Conservation (phyloP, 1,139 yeast species). For the Debaryomyces fabryi region DNA sequence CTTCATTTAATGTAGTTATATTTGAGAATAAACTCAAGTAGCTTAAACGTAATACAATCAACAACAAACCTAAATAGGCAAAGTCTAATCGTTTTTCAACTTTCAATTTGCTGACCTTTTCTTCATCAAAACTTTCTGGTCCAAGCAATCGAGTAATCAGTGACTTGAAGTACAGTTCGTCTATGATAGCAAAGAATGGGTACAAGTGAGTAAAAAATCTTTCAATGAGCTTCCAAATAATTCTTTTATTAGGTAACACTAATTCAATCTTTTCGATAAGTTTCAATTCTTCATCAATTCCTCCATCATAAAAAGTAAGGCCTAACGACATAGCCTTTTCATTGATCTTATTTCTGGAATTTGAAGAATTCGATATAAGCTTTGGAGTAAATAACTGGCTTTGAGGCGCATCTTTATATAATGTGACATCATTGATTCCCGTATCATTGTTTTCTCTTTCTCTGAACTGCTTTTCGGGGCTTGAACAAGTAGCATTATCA, state of each 20-base stretch:
- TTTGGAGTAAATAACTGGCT: neutral
- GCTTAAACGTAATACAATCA: slow-evolving; percentile 31
- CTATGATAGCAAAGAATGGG: slow-evolving; percentile 50
- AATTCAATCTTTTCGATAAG: slow-evolving; percentile 37
- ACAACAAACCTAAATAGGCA: slow-evolving; percentile 33
- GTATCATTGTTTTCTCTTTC: neutral
- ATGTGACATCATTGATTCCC: slow-evolving; percentile 1
- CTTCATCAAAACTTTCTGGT: slow-evolving; percentile 19
- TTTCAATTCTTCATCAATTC: slow-evolving; percentile 30
- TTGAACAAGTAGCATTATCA: neutral
- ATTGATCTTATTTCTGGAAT: slow-evolving; percentile 12
- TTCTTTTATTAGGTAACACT: slow-evolving; percentile 45
- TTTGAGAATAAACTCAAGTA: slow-evolving; percentile 37
- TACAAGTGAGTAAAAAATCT: slow-evolving; percentile 48
- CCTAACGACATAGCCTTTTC: slow-evolving; percentile 33
- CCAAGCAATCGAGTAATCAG: slow-evolving; percentile 29
- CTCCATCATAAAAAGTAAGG: slow-evolving; percentile 24
- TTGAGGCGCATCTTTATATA: slow-evolving; percentile 3
- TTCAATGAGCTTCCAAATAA: slow-evolving; percentile 49
- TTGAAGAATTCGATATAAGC: neutral
- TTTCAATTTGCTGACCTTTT: slow-evolving; percentile 20
- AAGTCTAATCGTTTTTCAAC: slow-evolving; percentile 34
- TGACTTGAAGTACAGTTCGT: slow-evolving; percentile 35
- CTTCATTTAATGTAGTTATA: slow-evolving; percentile 33
- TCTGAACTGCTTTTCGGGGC: neutral